Evolutionary conservation across 2,329 filamentous ascomycete genomes (phyloP).

Genomic region (Ophiostoma sp.): DNA sequence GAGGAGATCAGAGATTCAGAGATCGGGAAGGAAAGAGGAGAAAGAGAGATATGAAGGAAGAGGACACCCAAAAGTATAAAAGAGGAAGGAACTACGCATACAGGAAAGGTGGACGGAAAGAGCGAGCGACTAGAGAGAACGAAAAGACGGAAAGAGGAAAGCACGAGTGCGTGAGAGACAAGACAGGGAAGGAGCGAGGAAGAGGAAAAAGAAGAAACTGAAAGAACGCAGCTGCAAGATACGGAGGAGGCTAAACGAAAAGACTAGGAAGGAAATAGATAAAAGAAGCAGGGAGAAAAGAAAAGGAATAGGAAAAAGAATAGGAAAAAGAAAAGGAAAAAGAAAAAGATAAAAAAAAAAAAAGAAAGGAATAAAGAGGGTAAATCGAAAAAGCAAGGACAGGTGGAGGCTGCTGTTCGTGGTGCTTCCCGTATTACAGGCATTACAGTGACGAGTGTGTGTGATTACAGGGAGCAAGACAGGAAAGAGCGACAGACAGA

Average conservation of each 20-base stretch:
- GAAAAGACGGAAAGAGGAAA: slow-evolving; percentile 14
- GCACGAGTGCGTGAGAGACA: neutral
- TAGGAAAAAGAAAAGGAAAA: neutral
- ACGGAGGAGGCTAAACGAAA: slow-evolving; percentile 10
- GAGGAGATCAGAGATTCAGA: neutral
- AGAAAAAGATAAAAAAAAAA: neutral
- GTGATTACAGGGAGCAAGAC: neutral
- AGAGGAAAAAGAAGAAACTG: slow-evolving; percentile 8
- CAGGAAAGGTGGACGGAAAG: neutral
- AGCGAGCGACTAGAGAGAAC: neutral
- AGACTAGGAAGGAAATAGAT: slow-evolving; percentile 13
- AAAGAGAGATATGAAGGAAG: neutral
- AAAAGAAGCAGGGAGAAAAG: too few relatives aligned
- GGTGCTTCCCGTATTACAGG: too few relatives aligned
- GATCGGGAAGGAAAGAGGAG: slow-evolving; percentile 7
- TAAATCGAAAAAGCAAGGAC: neutral
- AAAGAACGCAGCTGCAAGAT: slow-evolving; percentile 8
- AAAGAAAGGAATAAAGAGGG: neutral
- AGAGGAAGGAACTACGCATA: neutral
- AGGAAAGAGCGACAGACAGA: neutral
- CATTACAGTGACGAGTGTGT: too few relatives aligned
- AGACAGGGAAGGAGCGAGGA: slow-evolving; percentile 13
- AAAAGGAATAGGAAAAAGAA: slow-evolving; percentile 10
- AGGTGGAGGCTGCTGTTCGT: neutral
- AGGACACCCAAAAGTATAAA: neutral